Evolutionary conservation across 805 yeast species (phyloP).

Genomic region (Allodekkera sacchari): DNA sequence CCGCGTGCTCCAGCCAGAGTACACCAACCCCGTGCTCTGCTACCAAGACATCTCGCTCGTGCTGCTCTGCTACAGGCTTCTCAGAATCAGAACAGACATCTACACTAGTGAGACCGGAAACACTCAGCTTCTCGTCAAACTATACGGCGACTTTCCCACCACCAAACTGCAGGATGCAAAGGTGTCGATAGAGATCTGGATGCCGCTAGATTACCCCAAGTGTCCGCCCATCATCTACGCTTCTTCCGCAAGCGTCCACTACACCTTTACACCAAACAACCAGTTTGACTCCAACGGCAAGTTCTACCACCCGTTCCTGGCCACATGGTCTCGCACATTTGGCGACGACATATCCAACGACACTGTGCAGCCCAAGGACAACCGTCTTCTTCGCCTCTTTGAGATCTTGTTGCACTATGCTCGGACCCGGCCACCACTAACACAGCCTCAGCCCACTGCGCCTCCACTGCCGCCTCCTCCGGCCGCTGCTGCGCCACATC

Average conservation of each 20-base stretch:
- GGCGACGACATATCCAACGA: conserved; percentile 17
- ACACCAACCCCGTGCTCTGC: conserved; percentile 44
- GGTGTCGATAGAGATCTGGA: conserved; percentile 67
- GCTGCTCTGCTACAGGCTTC: conserved; percentile 40
- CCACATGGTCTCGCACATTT: conserved; percentile 39
- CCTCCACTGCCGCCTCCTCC: conserved; percentile 3
- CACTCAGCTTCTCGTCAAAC: conserved; percentile 49
- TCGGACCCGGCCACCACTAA: conserved; percentile 10
- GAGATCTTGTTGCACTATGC: conserved; percentile 13
- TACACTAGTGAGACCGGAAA: conserved; percentile 50
- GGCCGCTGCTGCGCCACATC: not conserved
- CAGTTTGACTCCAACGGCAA: conserved; percentile 64
- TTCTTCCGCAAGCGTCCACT: conserved; percentile 36
- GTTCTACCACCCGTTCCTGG: conserved; percentile 59
- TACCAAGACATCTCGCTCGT: conserved; percentile 57
- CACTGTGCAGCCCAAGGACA: conserved; percentile 16
- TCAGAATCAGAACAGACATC: conserved; percentile 65
- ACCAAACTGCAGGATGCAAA: conserved; percentile 8
- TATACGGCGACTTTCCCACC: conserved; percentile 44
- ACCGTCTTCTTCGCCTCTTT: conserved; percentile 19
- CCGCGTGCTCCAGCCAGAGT: conserved; percentile 50
- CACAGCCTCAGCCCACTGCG: conserved; percentile 1
- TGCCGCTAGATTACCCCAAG: conserved; percentile 66
- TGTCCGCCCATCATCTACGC: conserved; percentile 61
- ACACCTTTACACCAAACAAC: conserved; percentile 49